A percentile compares a stretch with the other conserved stretches of the same genome.
Evolutionary conservation across 345 rosid species (phyloP).

Genomic region (Fremontodendron californicum): DNA sequence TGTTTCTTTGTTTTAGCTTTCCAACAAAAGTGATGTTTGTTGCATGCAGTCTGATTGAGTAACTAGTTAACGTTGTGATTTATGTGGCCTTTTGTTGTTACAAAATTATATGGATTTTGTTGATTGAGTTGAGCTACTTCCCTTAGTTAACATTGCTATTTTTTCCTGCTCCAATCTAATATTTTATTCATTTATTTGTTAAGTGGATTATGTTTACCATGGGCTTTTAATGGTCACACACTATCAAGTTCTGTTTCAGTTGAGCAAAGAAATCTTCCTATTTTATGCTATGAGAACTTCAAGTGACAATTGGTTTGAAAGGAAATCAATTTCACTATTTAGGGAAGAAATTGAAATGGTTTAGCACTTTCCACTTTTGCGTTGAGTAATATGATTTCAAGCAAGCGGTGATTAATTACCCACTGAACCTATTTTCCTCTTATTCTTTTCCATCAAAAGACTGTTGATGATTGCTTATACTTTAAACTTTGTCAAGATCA

Average conservation of each 20-base stretch:
- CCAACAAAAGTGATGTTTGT: background rate
- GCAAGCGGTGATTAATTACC: background rate
- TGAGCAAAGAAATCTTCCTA: constrained; percentile 5
- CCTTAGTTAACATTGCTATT: background rate
- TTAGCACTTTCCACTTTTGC: background rate
- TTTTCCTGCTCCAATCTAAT: background rate
- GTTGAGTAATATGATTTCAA: background rate
- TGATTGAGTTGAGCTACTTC: background rate
- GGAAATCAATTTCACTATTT: background rate
- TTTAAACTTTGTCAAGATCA: background rate
- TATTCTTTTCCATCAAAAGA: background rate
- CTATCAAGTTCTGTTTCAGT: constrained; percentile 1
- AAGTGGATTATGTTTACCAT: background rate
- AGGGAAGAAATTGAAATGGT: background rate
- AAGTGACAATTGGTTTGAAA: background rate
- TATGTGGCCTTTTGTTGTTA: background rate
- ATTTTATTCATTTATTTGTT: background rate
- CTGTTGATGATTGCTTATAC: background rate
- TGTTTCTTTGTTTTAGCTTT: background rate
- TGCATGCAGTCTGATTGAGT: background rate
- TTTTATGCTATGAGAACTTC: background rate
- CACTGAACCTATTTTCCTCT: background rate
- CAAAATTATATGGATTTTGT: background rate
- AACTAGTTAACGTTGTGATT: background rate
- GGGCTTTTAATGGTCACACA: background rate